Evolutionary conservation across 345 rosid genomes (phyloP).

Genomic region (Gynandropsis gynandra): DNA sequence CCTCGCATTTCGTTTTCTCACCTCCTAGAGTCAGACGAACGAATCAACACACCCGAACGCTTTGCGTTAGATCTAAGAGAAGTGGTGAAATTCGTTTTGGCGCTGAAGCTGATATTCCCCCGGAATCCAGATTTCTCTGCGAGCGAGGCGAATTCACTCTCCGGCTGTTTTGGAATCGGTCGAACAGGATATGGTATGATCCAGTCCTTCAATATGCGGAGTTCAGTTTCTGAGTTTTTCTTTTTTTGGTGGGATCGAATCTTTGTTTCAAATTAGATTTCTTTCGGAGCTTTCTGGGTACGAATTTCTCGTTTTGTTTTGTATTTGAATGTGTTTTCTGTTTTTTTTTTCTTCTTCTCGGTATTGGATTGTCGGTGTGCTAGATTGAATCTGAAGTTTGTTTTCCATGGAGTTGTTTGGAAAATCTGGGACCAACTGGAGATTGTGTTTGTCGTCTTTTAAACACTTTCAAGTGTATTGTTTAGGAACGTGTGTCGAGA

Average conservation of each 20-base stretch:
- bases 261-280: conserved; percentile 1
- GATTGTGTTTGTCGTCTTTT: not conserved
- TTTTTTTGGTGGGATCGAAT: conserved; percentile 5
- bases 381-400: conserved; percentile 18
- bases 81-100: conserved; percentile 11
- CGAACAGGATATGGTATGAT: conserved; percentile 19
- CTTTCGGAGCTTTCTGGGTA: not conserved
- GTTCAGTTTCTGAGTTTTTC: conserved; percentile 13
- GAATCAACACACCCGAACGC: too few species aligned
- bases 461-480: conserved; percentile 2
- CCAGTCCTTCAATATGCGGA: not conserved
- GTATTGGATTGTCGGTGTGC: too few species aligned
- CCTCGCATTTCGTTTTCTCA: too few species aligned
- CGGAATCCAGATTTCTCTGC: conserved; percentile 9
- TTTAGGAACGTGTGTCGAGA: not conserved
- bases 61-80: conserved; percentile 29
- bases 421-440: conserved; percentile 9
- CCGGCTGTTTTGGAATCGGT: conserved; percentile 3
- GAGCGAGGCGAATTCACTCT: conserved; percentile 19
- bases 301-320: not conserved
- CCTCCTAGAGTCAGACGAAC: too few species aligned
- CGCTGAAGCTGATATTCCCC: conserved; percentile 1
- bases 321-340: not conserved
- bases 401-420: conserved; percentile 5
- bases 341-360: too few species aligned